Conservation (phyloP, 2,329 filamentous ascomycete genomes). For the Venturia pyrina region DNA sequence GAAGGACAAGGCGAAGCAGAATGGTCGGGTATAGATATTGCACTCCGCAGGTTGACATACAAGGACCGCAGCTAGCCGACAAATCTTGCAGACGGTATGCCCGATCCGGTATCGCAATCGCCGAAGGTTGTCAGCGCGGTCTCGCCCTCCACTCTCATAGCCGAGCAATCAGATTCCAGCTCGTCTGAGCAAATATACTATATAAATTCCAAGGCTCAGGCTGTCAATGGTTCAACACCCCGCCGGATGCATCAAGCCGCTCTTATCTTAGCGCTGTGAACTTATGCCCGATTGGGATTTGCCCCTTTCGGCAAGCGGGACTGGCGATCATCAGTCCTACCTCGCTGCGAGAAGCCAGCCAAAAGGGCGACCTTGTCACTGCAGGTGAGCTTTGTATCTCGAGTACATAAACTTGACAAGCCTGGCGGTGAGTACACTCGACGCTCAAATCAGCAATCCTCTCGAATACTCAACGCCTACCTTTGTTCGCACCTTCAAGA, state of each 20-base stretch:
- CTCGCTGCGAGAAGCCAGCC: neutral
- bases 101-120: neutral
- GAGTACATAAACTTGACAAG: neutral
- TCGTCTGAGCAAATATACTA: neutral
- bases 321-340: neutral
- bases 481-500: slow-evolving; percentile 16
- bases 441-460: neutral
- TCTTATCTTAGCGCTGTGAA: slow-evolving; percentile 2
- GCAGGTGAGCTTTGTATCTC: neutral
- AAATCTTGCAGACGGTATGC: neutral
- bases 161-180: too few relatives aligned
- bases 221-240: too few relatives aligned
- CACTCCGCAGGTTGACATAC: too few relatives aligned
- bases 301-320: neutral
- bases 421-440: neutral
- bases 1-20: neutral
- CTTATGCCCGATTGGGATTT: neutral
- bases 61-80: neutral
- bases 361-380: neutral
- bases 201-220: too few relatives aligned
- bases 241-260: neutral
- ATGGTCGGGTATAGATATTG: too few relatives aligned
- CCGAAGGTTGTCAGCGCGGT: neutral
- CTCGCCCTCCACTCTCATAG: neutral
- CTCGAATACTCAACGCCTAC: neutral